Base-by-base conservation (phyloP, 2,329 filamentous ascomycete genomes). In the Cytospora mali region DNA sequence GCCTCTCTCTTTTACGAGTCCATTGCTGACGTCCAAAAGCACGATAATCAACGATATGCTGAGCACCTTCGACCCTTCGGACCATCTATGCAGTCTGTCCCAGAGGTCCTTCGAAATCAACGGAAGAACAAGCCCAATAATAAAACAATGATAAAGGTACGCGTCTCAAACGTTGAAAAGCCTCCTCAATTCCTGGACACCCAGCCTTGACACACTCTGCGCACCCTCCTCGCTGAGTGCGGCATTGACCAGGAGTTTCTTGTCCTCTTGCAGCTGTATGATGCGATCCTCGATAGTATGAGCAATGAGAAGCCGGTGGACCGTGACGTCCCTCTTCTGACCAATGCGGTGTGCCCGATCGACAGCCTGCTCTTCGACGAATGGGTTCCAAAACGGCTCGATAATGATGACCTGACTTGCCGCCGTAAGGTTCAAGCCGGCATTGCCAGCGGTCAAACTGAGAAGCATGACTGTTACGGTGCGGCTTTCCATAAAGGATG, bases 301-400 rank as follows among this genome's bases (percentile, higher is more conserved):
- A 66, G 85, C 73, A 3, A 93, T 85, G 2, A 96, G 77, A 23
- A 96, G 83, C 2, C 91, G 87, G 73, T 96, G 91, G 1, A 96
- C 88, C 58, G 85, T 82, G 7, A 96, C 92, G 6, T 86, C 78
- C 6, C 81, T 81, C 66, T 80, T 76, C 75, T 96, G 92, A 0
- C 92, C 92, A 68, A 96, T 92, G 13, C 92, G 88, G 74, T 96
- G 89, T 6, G 92, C 90, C 21, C 92, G 88, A 72, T 96, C 92
- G 55, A 96, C 88, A 6, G 92, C 92, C 75, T 96, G 92, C 74
- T 92, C 91, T 75, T 96, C 92, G 51, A 95, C 88, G 70, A 88
- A 95, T 0, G 92, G 92, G 66, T 96, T 96, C 91, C 91, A 96
- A 76, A 94, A 95, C 0, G 92, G 92, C 72, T 96, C 92, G 69